A percentile compares a stretch with the other conserved stretches of the same genome.
Conservation (phyloP, 2,329 filamentous ascomycete species). For the Rutstroemia sydowiana region DNA sequence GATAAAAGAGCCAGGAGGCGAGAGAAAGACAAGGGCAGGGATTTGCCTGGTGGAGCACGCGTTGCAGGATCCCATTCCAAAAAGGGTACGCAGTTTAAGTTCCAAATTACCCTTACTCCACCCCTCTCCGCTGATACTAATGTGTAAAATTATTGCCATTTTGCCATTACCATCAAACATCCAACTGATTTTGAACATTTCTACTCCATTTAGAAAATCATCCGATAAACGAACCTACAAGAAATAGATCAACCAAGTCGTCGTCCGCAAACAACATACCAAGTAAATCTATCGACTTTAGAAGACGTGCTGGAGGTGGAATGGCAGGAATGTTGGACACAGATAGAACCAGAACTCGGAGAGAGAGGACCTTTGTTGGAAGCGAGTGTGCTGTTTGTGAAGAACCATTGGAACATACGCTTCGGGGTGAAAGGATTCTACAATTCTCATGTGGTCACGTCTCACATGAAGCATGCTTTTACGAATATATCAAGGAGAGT, state of each 20-base stretch:
- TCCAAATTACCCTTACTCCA: constrained; percentile 15
- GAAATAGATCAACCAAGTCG: constrained; percentile 8
- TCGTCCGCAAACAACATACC: constrained; percentile 12
- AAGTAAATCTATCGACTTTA: constrained; percentile 19
- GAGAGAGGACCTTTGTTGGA: constrained; percentile 92
- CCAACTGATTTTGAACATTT: constrained; percentile 12
- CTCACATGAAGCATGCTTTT: constrained; percentile 96
- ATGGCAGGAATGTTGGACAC: constrained; percentile 64
- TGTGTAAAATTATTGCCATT: constrained; percentile 4
- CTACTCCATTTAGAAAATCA: constrained; percentile 8
- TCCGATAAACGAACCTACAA: constrained; percentile 9
- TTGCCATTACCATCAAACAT: too few relatives aligned
- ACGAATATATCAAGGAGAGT: constrained; percentile 93
- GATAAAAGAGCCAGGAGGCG: constrained; percentile 26
- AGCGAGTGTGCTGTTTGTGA: constrained; percentile 94
- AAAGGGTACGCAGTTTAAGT: constrained; percentile 24
- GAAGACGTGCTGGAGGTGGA: constrained; percentile 25
- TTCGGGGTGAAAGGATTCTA: constrained; percentile 86
- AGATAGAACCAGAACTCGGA: constrained; percentile 70
- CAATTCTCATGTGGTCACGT: constrained; percentile 97
- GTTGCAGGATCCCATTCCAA: constrained; percentile 26
- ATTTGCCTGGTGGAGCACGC: constrained; percentile 21
- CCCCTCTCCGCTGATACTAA: constrained; percentile 14
- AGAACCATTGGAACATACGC: constrained; percentile 89
- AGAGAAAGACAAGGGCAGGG: constrained; percentile 24